Base-by-base conservation (phyloP, 768 basidiomycete species). In the Galerina sulciceps region DNA sequence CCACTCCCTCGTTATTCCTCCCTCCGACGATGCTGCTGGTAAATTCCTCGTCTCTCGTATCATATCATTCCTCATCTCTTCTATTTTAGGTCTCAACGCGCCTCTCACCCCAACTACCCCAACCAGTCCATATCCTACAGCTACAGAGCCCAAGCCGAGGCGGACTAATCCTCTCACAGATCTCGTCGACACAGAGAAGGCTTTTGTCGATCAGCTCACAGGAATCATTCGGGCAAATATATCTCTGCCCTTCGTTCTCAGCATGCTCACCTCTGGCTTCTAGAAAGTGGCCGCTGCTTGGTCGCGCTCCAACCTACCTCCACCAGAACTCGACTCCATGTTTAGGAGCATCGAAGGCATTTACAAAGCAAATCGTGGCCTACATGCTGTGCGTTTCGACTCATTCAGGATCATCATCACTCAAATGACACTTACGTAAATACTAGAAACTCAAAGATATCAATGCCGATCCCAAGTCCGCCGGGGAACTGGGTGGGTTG, bases 271-370 rank as follows among this genome's bases (percentile, higher is more conserved):
- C 47, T 53, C 38, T 60, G 20, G 38, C n/a, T 20, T 47, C 40
- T 41, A 99, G 95, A 94, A 91, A 85, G 91, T 97, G 4, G 97
- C 97, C 10, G 89, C 90, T n/a, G 97, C 97, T 48, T 99, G 97
- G 97, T 97, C 96, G 10, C 81, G 94, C 41, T 85, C 88, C 40
- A 98, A 98, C 72, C 88, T 99, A 38, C 97, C 97, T 15, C 97
- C 97, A 14, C 85, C 85, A 8, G 90, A 93, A 63, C 82, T 99
- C 31, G 97, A 99, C 73, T 75, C 82, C 52, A 96, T 99, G 92
- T 99, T 99, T 75, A 82, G 97, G 62, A 88, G 89, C 64, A 86
- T 99, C 51, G 97, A 99, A 74, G 84, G 83, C 20, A 86, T 99
- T 17, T 99, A 95, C 79, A 91, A 94, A 73, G 91, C 93, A 18